Conservation (phyloP, 1,284 basidiomycete genomes). For the Ustilago curta region DNA sequence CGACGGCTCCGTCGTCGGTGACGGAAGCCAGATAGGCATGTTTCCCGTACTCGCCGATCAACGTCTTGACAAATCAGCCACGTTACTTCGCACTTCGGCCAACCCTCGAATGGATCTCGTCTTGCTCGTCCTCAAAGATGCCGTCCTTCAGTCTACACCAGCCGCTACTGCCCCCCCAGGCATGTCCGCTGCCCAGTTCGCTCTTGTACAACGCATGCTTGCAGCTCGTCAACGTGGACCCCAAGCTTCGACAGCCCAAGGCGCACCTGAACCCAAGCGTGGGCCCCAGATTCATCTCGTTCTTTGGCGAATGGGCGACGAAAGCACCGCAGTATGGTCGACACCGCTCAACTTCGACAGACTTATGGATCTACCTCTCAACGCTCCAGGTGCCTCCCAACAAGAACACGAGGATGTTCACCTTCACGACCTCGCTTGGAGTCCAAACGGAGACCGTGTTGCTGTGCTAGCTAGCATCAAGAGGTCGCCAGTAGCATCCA, state of each 20-base stretch:
- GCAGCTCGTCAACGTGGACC: slow-evolving; percentile 44
- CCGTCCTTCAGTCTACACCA: slow-evolving; percentile 10
- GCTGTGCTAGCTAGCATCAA: slow-evolving; percentile 31
- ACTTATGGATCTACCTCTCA: slow-evolving; percentile 24
- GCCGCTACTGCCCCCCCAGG: slow-evolving; percentile 30
- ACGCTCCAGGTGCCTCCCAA: slow-evolving; percentile 8
- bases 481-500: slow-evolving; percentile 20
- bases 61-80: slow-evolving; percentile 31
- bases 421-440: slow-evolving; percentile 48
- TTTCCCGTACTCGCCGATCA: slow-evolving; percentile 42
- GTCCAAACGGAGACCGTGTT: slow-evolving; percentile 42
- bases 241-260: slow-evolving; percentile 13
- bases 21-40: slow-evolving; percentile 41
- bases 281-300: slow-evolving; percentile 45
- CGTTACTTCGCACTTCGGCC: slow-evolving; percentile 33
- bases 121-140: slow-evolving; percentile 40
- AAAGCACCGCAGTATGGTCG: slow-evolving; percentile 40
- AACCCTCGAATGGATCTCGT: slow-evolving; percentile 57
- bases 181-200: slow-evolving; percentile 48
- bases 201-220: slow-evolving; percentile 48
- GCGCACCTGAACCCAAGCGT: slow-evolving; percentile 38
- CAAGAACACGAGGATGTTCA: slow-evolving; percentile 43
- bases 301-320: slow-evolving; percentile 48
- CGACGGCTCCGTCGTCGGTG: slow-evolving; percentile 40
- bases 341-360: slow-evolving; percentile 31